Evolutionary conservation across 1,284 basidiomycete species (phyloP).

Genomic region (Boletus semigastroideus): DNA sequence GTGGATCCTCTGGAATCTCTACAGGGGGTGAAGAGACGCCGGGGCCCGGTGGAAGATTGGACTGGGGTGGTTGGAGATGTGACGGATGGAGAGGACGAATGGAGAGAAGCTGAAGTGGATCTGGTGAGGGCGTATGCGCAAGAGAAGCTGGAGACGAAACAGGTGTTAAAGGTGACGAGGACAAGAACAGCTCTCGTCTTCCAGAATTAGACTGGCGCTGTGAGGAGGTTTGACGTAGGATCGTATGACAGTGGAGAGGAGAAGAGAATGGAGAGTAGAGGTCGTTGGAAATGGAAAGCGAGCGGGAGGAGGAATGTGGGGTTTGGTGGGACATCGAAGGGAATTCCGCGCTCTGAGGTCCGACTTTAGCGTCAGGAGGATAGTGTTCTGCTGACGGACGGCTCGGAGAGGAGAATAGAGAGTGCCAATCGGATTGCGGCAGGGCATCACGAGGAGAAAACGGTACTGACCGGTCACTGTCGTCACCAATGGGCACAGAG

Average conservation of each 20-base stretch:
- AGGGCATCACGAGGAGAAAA: constrained; percentile 3
- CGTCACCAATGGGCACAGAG: not conserved
- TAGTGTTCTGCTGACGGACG: not conserved
- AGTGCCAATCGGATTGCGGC: constrained; percentile 12
- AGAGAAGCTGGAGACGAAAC: constrained; percentile 16
- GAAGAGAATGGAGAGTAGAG: constrained; percentile 6
- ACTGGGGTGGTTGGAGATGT: not conserved
- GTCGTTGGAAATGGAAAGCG: constrained; percentile 10
- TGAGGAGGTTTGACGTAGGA: constrained; percentile 18
- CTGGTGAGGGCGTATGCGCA: constrained; percentile 15
- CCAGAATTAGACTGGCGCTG: constrained; percentile 2
- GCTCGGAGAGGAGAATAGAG: constrained; percentile 23
- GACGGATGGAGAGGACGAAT: not conserved
- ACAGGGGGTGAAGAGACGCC: not conserved
- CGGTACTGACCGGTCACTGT: not conserved
- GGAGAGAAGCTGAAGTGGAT: constrained; percentile 24
- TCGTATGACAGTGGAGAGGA: constrained; percentile 8
- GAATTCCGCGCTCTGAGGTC: not conserved
- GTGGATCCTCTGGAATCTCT: constrained; percentile 18
- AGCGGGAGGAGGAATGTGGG: constrained; percentile 3
- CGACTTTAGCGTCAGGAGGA: not conserved
- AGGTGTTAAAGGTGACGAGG: constrained; percentile 29
- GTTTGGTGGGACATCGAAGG: constrained; percentile 1
- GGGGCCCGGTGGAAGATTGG: not conserved
- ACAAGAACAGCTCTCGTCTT: not conserved